Percentiles rank a stretch among this genome's conserved stretches.
These are phyloP conservation scores for Cenchrus purpureus DNA, from an alignment of 176 grass and related monocot species.

Conservation along the genomic window DNA sequence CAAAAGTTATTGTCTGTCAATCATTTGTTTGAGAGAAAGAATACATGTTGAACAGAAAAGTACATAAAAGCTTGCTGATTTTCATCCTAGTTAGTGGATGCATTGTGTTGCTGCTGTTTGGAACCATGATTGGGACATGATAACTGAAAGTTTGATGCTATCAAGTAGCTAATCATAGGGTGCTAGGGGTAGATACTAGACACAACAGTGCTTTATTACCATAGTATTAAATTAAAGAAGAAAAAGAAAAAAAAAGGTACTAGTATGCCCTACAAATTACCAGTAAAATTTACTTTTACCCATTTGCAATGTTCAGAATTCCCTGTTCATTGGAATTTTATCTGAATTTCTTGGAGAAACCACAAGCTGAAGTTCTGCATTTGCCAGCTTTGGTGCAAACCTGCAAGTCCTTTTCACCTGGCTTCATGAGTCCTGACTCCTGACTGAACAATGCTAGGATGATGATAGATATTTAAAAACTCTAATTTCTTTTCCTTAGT, in stretches of 20 bases:
- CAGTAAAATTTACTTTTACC: background rate
- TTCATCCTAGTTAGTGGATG: too few species aligned
- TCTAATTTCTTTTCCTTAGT: too few species aligned
- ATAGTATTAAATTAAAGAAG: background rate
- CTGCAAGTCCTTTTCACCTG: background rate
- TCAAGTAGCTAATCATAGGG: slow-evolving; percentile 24
- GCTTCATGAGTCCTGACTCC: background rate
- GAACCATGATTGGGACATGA: slow-evolving; percentile 22
- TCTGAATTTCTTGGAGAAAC: background rate
- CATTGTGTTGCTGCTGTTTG: background rate
- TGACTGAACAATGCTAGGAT: background rate
- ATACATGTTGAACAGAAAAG: background rate
- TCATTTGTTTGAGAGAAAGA: slow-evolving; percentile 30
- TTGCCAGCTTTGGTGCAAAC: background rate
- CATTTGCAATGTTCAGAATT: background rate
- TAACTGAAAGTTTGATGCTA: slow-evolving; percentile 32
- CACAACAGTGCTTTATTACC: background rate
- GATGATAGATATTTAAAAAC: too few species aligned
- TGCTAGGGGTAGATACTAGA: slow-evolving; percentile 10
- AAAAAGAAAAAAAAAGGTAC: background rate
- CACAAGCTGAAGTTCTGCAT: background rate
- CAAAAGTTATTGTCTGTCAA: background rate
- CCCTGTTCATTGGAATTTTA: background rate
- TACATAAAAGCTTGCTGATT: background rate
- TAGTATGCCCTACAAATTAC: background rate